Evolutionary conservation across 139 green algal genomes (phyloP), one percentile per base, ranked within the genome.

Genomic region (Picochlorum sp.): DNA sequence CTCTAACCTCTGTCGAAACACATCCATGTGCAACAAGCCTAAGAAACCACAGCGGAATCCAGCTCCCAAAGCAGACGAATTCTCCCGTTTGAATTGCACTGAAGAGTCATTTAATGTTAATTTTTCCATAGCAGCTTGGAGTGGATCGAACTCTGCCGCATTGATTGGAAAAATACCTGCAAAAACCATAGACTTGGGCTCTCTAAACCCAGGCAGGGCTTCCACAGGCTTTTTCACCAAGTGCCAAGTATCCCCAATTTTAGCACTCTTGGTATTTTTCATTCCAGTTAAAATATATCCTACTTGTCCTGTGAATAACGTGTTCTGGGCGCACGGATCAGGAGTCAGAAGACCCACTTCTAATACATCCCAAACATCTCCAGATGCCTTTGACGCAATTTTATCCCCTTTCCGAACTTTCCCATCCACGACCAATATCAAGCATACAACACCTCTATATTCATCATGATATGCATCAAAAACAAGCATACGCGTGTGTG

Each of bases 11-110:
- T 91, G 84, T 23, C 85, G 81, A 67, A 97, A 96, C 9, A 98
- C 89, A 57, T 98, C 88, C 75, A 94, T 85, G 81, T 97, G 91
- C 16, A 97, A 79, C 56, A 92, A 73, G 11, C 90, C 90, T 52
- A 96, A 75, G 63, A 97, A 96, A 21, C 90, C 83, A 60, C 79
- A 90, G 52, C 88, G 74, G 77, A 95, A 97, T 31, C 91, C 92
- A 15, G 86, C 77, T 0, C 91, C 92, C 52, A 97, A 67, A 1
- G 92, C 92, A 15, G 83, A 77, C 63, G 73, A 89, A 69, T 79
- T 91, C 77, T 97, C 90, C n/a, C 72, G 82, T 20, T 69, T 60
- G 3, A 95, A 81, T 2, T 63, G 66, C 1, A 95, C 85, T 54
- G 76, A 89, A 8, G 92, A 79, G 57, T 98, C 92, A 69, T 95